Base-by-base conservation (phyloP, 2,329 filamentous ascomycete genomes). In the Xylariaceae sp. region DNA sequence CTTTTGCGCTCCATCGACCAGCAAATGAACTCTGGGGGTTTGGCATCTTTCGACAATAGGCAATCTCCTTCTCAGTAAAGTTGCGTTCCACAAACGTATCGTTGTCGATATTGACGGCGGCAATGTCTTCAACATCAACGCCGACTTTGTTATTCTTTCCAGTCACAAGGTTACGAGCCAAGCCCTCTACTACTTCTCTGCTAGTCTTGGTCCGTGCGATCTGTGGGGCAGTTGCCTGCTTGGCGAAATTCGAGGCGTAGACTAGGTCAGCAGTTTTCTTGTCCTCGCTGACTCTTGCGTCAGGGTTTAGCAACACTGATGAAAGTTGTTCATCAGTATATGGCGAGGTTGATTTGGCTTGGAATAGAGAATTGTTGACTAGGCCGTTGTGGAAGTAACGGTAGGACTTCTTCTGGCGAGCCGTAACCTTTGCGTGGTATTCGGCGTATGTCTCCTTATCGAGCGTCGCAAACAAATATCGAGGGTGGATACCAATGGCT, bases 351-450 rank as follows among this genome's bases (percentile, higher is more conserved):
- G 83, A 83, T 86, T 99, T 99, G 73, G 95, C 92, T 59, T 96
- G 92, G 76, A 99, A 99, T 74, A 99, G 83, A 61, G 86, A 91
- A 81, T 99, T 97, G 82, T 96, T 97, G 82, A 97, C 92, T 73
- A 99, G 82, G 59, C 93, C 92, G 67, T 96, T 96, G 79, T 99
- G 95, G 86, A 95, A 96, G 85, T 91, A 97, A 61, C 94, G 86
- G 82, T 99, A 99, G 0, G 94, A 91, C 81, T 93, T 97, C 91
- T 97, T 97, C 76, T 99, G 95, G 60, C 94, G 86, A 32, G 91
- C 87, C 68, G 91, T 88, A 15, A 97, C 91, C 83, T 96, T 97
- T 69, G 79, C 77, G 71, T 87, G 88, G 82, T 99, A 99, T 52
- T 84, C 79, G 55, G 84, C 77, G 75, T 91, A 99, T 45, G 90